Evolutionary conservation across 371 early-diverging fungal genomes (phyloP).

Genomic region (Apophysomyces elegans): DNA sequence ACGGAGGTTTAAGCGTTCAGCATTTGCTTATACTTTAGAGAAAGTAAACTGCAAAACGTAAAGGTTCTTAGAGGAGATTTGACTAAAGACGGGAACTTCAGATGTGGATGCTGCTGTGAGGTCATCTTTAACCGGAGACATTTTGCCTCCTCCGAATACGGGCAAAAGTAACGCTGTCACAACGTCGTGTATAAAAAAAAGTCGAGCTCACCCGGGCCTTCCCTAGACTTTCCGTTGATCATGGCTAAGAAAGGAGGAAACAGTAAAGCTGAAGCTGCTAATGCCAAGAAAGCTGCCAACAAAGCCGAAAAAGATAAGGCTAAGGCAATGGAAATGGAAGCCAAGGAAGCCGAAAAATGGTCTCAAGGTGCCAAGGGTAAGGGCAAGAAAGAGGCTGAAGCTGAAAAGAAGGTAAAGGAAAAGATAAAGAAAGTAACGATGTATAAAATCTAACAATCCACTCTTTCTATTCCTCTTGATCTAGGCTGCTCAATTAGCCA

Average conservation of each 20-base stretch:
- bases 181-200: neutral
- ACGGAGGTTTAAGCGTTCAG: too few species aligned
- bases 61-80: too few species aligned
- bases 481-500: slow-evolving; percentile 46
- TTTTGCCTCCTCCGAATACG: too few species aligned
- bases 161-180: too few species aligned
- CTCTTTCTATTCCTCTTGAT: neutral
- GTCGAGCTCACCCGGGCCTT: neutral
- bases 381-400: slow-evolving; percentile 71
- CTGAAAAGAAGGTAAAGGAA: slow-evolving; percentile 65
- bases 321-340: slow-evolving; percentile 59
- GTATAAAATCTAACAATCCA: too few species aligned
- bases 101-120: too few species aligned
- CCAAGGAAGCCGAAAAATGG: slow-evolving; percentile 67
- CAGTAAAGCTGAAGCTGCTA: slow-evolving; percentile 64
- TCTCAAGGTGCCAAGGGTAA: slow-evolving; percentile 69
- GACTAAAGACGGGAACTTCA: too few species aligned
- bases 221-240: neutral
- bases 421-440: neutral
- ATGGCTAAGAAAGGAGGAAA: slow-evolving; percentile 53
- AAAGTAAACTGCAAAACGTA: too few species aligned
- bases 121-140: too few species aligned
- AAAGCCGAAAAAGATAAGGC: slow-evolving; percentile 65
- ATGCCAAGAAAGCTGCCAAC: slow-evolving; percentile 73
- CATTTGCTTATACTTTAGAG: too few species aligned